Base-by-base conservation (phyloP, 345 rosid species). In the Cardamine occulta region DNA sequence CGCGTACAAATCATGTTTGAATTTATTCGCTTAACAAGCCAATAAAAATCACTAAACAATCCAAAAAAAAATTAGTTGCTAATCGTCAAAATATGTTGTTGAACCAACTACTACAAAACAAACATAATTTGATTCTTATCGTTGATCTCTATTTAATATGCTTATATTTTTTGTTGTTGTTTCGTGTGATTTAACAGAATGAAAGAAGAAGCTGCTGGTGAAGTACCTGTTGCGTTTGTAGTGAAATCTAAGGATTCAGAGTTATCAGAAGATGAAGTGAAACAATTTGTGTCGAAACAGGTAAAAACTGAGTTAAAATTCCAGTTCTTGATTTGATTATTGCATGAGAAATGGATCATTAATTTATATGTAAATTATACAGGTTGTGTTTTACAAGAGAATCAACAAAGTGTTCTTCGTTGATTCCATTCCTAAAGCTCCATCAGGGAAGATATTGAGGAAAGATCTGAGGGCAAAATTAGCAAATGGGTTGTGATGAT, bases 321-420 rank as follows among this genome's bases (percentile, higher is more conserved):
- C 9, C 1, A 57, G 7, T 63, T 39, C 12, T 39, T 12, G 4
- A 58, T 13, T 51, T 57, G 56, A 23, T 2, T 26, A 14, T 34
- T 51, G 18, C 2, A 17, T 45, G 32, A 28, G 45, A 11, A 32
- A 40, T 15, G 37, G 15, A 35, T 66, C 1, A 40, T 4, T 70
- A 5, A 18, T 8, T 24, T 6, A 19, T 26, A 5, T 48, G 29
- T 17, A 12, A 51, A 18, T 66, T 5, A 42, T 6, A 52, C 68
- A 93, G 98, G 98, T 94, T 34, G 85, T 94, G 49, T 91, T 78
- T 80, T 94, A 88, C 86, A 94, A 94, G 85, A 91, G 89, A 81
- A 73, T 90, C 40, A 75, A 59, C 24, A 75, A 84, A 76, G 96
- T 91, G 5, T 85, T 87, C 82, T 91, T 91, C 82, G 63, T 63